Percentiles rank a stretch among this genome's conserved stretches.
Evolutionary conservation across 2,329 filamentous ascomycete genomes (phyloP).

Genomic region (Alternaria incomplexa): DNA sequence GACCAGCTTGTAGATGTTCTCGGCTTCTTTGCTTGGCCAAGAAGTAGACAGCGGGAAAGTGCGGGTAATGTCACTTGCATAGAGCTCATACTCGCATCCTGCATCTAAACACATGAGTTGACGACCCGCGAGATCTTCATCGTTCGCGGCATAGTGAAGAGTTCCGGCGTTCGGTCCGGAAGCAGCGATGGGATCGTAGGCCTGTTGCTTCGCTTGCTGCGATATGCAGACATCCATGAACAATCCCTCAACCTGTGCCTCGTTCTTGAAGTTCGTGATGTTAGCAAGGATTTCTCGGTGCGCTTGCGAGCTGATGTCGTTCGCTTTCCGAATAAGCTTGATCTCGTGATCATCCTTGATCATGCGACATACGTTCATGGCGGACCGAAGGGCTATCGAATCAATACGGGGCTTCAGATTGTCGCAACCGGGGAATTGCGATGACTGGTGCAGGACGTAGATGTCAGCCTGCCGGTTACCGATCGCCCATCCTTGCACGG

Average conservation of each 20-base stretch:
- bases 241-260: slow-evolving; percentile 81
- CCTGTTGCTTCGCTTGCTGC: slow-evolving; percentile 75
- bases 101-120: slow-evolving; percentile 86
- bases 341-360: slow-evolving; percentile 87
- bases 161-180: slow-evolving; percentile 82
- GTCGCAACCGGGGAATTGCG: slow-evolving; percentile 21
- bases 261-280: slow-evolving; percentile 70
- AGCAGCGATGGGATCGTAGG: slow-evolving; percentile 89
- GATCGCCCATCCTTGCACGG: slow-evolving; percentile 40
- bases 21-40: slow-evolving; percentile 71
- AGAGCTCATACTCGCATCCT: slow-evolving; percentile 82
- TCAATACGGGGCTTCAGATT: slow-evolving; percentile 24
- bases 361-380: slow-evolving; percentile 80
- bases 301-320: slow-evolving; percentile 77
- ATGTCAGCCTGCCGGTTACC: slow-evolving; percentile 26
- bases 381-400: slow-evolving; percentile 62
- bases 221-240: slow-evolving; percentile 77
- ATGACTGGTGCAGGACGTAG: slow-evolving; percentile 45
- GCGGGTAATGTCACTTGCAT: slow-evolving; percentile 88
- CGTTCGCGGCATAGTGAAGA: slow-evolving; percentile 85
- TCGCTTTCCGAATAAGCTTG: slow-evolving; percentile 78
- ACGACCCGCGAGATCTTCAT: slow-evolving; percentile 71
- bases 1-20: slow-evolving; percentile 78
- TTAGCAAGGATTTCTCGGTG: slow-evolving; percentile 74
- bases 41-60: slow-evolving; percentile 78